A percentile compares a stretch with the other conserved stretches of the same genome.
Conservation (phyloP, 306 rosid genomes). For the Vicia villosa region DNA sequence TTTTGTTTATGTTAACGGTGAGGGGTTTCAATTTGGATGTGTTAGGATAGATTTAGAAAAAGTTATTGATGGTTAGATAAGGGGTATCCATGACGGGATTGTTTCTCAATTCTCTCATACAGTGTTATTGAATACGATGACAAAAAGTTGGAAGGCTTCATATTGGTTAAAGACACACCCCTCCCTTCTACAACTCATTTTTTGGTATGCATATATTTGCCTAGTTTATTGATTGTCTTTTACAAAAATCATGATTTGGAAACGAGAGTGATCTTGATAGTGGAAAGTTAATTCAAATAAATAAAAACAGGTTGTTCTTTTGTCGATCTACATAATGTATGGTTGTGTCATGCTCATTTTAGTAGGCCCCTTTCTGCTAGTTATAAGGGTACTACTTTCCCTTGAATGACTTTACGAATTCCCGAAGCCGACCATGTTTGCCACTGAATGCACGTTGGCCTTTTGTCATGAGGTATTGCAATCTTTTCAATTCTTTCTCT, state of each 20-base stretch:
- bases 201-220: slow-evolving; percentile 95
- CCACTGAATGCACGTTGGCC: slow-evolving; percentile 95
- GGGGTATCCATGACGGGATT: slow-evolving; percentile 98
- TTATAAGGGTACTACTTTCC: slow-evolving; percentile 79
- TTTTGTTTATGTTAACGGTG: slow-evolving; percentile 37
- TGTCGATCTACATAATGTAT: slow-evolving; percentile 56
- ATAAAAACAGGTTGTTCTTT: slow-evolving; percentile 49
- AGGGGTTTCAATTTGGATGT: slow-evolving; percentile 52
- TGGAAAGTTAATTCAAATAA: slow-evolving; percentile 31
- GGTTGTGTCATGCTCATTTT: slow-evolving; percentile 71
- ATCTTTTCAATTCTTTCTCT: slow-evolving; percentile 67
- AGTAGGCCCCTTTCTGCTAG: slow-evolving; percentile 87
- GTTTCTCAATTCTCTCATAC: slow-evolving; percentile 87
- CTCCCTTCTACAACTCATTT: slow-evolving; percentile 76
- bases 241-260: slow-evolving; percentile 38
- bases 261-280: slow-evolving; percentile 37
- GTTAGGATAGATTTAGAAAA: slow-evolving; percentile 60
- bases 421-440: slow-evolving; percentile 93
- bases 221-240: slow-evolving; percentile 70
- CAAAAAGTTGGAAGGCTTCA: slow-evolving; percentile 98
- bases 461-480: slow-evolving; percentile 92
- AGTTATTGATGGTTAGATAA: slow-evolving; percentile 68
- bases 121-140: slow-evolving; percentile 97
- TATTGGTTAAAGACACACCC: slow-evolving; percentile 93
- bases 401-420: slow-evolving; percentile 82